Conservation (phyloP, 805 yeast genomes). For the Wickerhamiella parazyma region DNA sequence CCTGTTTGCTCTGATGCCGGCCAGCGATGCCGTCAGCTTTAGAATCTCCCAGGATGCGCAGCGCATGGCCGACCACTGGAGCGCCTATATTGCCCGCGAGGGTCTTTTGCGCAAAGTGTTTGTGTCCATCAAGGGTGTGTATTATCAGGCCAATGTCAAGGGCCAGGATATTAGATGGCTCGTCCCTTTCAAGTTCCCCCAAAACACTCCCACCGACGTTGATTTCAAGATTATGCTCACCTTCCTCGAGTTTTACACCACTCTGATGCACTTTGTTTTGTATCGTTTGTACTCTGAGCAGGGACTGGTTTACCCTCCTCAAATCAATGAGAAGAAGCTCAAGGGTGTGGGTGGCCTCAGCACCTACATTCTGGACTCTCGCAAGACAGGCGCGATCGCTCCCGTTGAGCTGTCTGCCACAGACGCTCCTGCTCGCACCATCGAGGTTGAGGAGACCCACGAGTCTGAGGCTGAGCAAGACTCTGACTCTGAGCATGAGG, state of each 20-base stretch:
- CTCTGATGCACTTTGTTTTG: constrained; percentile 75
- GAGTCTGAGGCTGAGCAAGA: constrained; percentile 20
- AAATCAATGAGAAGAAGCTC: constrained; percentile 53
- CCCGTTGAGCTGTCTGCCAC: constrained; percentile 22
- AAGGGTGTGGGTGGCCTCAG: constrained; percentile 85
- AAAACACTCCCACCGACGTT: constrained; percentile 82
- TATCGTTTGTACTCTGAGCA: constrained; percentile 76
- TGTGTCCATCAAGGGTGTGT: constrained; percentile 93
- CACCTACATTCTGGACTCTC: constrained; percentile 58
- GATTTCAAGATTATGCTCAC: constrained; percentile 96
- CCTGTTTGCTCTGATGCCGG: constrained; percentile 87
- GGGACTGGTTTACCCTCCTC: constrained; percentile 84
- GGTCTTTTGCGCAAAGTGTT: constrained; percentile 73
- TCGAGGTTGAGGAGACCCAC: constrained; percentile 27
- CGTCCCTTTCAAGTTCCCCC: constrained; percentile 94
- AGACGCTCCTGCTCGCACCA: constrained; percentile 36
- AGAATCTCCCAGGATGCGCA: constrained; percentile 81
- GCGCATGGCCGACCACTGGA: constrained; percentile 82
- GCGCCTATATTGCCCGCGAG: constrained; percentile 82
- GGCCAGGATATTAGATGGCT: constrained; percentile 96
- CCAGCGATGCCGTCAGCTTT: constrained; percentile 68
- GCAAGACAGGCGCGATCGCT: constrained; percentile 16
- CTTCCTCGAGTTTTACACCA: constrained; percentile 88
- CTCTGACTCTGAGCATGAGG: constrained; percentile 23
- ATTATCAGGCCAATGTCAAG: constrained; percentile 75